Evolutionary conservation across 108 stramenopile genomes (phyloP).

Genomic region (Mediolabrus comicus): DNA sequence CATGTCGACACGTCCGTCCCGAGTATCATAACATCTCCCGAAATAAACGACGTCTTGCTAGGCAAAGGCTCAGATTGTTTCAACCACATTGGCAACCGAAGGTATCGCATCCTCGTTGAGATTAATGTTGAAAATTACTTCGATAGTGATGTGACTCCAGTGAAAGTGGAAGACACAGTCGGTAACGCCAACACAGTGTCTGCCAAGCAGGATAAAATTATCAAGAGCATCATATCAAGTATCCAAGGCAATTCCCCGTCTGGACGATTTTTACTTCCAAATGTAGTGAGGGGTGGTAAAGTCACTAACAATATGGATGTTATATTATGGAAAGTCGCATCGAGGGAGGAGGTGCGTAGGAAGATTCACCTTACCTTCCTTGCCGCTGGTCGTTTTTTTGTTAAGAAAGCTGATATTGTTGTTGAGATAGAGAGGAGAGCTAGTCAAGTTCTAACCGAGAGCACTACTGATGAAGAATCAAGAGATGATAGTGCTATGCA

Average conservation of each 20-base stretch:
- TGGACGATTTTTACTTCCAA: conserved; percentile 27
- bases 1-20: background rate
- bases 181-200: background rate
- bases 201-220: conserved; percentile 2
- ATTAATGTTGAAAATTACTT: conserved; percentile 25
- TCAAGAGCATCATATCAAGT: conserved; percentile 6
- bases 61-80: background rate
- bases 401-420: background rate
- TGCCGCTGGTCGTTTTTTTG: conserved; percentile 21
- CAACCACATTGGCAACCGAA: conserved; percentile 35
- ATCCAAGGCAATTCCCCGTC: conserved; percentile 19
- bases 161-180: background rate
- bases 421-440: background rate
- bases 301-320: background rate
- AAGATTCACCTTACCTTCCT: conserved; percentile 25
- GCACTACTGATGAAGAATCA: background rate
- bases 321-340: conserved; percentile 12
- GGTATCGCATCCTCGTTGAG: conserved; percentile 29
- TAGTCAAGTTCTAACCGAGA: background rate
- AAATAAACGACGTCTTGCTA: conserved; percentile 36
- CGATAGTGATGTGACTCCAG: background rate
- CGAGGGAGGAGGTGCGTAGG: conserved; percentile 1
- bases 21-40: background rate
- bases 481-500: background rate
- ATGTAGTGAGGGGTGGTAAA: too few relatives aligned